phyloP scores from a whole-genome alignment of 371 early-diverging fungal species.

The Mucor racemosus region DNA sequence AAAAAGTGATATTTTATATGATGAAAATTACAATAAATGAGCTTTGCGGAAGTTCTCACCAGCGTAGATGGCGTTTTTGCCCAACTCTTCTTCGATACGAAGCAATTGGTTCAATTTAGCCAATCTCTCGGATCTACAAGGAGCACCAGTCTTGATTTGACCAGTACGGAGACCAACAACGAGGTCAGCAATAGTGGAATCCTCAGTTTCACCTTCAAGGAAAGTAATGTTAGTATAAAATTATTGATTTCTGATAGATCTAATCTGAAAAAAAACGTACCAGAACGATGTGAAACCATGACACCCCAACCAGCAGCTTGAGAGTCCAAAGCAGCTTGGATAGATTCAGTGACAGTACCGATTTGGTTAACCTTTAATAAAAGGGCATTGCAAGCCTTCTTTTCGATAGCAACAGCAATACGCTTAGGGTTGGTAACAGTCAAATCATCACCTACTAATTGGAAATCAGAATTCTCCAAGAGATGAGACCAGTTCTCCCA shows the following conservation, averaged over 20 bases:
- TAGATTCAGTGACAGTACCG: slow-evolving; percentile 96
- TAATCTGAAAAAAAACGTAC: background rate
- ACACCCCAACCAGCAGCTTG: slow-evolving; percentile 94
- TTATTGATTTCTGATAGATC: no score
- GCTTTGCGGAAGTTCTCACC: slow-evolving; percentile 93
- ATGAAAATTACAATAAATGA: slow-evolving; percentile 55
- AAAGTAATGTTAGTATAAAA: no score
- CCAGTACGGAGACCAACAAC: slow-evolving; percentile 97
- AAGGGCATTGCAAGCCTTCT: slow-evolving; percentile 95
- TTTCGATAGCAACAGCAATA: slow-evolving; percentile 88
- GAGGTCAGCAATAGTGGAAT: slow-evolving; percentile 98
- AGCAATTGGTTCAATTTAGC: slow-evolving; percentile 99
- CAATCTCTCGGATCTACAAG: slow-evolving; percentile 96
- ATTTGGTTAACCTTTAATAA: slow-evolving; percentile 99
- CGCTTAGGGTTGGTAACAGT: slow-evolving; percentile 98
- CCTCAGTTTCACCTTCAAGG: slow-evolving; percentile 91
- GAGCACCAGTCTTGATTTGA: slow-evolving; percentile 99
- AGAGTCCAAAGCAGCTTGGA: slow-evolving; percentile 76
- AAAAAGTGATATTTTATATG: slow-evolving; percentile 8
- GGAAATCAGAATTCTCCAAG: slow-evolving; percentile 67
- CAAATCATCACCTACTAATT: slow-evolving; percentile 99
- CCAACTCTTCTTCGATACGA: slow-evolving; percentile 90
- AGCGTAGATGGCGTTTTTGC: slow-evolving; percentile 84
- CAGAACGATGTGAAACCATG: slow-evolving; percentile 99
- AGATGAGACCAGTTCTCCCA: slow-evolving; percentile 92